A percentile compares a stretch with the other conserved stretches of the same genome.
Evolutionary conservation across 208 protist species (phyloP).

Genomic region (Acanthamoeba lenticulata): DNA sequence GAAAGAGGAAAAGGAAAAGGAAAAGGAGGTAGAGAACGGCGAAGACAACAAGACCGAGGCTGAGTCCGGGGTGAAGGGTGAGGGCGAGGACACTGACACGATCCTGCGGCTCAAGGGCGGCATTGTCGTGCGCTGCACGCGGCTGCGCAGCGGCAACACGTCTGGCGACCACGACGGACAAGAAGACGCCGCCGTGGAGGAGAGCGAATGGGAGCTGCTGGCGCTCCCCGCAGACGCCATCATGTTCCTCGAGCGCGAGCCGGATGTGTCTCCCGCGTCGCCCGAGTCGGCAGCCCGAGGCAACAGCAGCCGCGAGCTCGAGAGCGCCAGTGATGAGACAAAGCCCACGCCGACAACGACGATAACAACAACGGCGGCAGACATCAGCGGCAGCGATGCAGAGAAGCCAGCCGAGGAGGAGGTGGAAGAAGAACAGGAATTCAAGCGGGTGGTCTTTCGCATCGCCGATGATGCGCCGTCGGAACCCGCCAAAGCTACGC

Average conservation of each 20-base stretch:
- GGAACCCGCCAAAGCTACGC: too few species aligned
- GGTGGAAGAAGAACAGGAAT: background rate
- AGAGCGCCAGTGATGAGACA: too few species aligned
- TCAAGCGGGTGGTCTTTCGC: too few species aligned
- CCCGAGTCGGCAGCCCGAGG: too few species aligned
- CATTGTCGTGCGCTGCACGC: constrained; percentile 22
- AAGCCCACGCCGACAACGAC: too few species aligned
- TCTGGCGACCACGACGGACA: too few species aligned
- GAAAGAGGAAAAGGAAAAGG: too few species aligned
- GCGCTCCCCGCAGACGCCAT: background rate
- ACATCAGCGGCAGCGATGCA: background rate
- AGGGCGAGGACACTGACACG: background rate
- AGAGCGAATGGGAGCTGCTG: background rate
- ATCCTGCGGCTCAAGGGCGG: constrained; percentile 17
- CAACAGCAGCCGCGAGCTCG: too few species aligned
- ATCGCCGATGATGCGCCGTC: too few species aligned
- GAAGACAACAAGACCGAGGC: background rate
- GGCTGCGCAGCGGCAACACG: too few species aligned
- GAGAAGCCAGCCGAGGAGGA: background rate
- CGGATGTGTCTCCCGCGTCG: background rate
- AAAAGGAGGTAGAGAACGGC: background rate
- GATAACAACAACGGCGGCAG: too few species aligned
- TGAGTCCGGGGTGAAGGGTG: background rate
- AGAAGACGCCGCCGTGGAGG: background rate
- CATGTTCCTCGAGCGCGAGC: background rate